These are phyloP conservation scores for Penicillium subrubescens DNA, from an alignment of 495 filamentous ascomycete species.

Conservation along the genomic window DNA sequence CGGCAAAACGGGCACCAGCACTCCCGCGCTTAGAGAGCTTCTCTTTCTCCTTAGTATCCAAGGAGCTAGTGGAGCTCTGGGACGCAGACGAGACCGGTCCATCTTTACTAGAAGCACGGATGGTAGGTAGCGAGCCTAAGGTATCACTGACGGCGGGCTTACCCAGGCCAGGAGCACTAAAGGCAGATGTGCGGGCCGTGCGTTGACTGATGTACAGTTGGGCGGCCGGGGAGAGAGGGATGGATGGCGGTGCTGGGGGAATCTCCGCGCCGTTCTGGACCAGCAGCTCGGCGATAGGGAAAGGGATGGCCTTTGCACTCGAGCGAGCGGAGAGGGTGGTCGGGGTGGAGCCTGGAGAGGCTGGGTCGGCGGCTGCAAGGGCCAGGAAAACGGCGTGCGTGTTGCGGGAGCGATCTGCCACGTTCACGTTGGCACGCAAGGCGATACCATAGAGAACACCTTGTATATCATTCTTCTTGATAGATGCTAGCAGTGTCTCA, in stretches of 20 bases:
- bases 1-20: constrained; percentile 51
- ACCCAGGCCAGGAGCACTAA: constrained; percentile 25
- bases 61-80: constrained; percentile 29
- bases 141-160: constrained; percentile 39
- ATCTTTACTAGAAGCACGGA: constrained; percentile 38
- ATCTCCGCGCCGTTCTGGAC: constrained; percentile 94
- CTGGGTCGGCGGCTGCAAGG: constrained; percentile 91
- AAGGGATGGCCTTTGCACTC: constrained; percentile 53
- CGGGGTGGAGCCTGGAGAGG: constrained; percentile 59
- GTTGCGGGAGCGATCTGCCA: constrained; percentile 80
- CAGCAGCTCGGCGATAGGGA: constrained; percentile 88
- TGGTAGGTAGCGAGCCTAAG: constrained; percentile 49
- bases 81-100: constrained; percentile 22
- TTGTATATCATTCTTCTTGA: constrained; percentile 92
- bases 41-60: constrained; percentile 48
- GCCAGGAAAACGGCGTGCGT: constrained; percentile 90
- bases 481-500: constrained; percentile 87
- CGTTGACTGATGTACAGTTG: constrained; percentile 85
- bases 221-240: constrained; percentile 75
- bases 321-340: constrained; percentile 39
- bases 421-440: constrained; percentile 83
- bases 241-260: constrained; percentile 68
- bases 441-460: constrained; percentile 90
- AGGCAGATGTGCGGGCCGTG: constrained; percentile 47
- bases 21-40: constrained; percentile 55